A percentile compares a stretch with the other conserved stretches of the same genome.
These are phyloP conservation scores for Wickerhamiella dianesei DNA, from an alignment of 805 yeast genomes.

Conservation along the genomic window DNA sequence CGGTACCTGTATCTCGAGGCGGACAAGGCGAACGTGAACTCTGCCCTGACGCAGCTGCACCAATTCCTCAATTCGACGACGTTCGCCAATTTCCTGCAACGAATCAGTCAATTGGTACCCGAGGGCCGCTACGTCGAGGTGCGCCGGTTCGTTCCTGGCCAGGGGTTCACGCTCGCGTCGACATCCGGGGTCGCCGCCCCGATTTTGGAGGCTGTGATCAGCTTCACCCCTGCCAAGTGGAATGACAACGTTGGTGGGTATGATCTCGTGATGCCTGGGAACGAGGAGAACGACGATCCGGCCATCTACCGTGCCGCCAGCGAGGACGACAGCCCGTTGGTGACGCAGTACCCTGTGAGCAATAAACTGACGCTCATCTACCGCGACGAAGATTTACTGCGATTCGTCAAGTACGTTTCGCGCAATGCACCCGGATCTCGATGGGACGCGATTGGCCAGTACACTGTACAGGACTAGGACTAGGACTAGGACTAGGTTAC, in stretches of 20 bases:
- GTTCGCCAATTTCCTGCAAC: slow-evolving; percentile 56
- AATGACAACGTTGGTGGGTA: slow-evolving; percentile 79
- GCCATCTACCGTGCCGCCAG: slow-evolving; percentile 58
- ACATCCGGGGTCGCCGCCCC: slow-evolving; percentile 32
- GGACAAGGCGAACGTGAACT: slow-evolving; percentile 21
- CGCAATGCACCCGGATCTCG: slow-evolving; percentile 77
- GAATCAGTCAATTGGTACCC: slow-evolving; percentile 46
- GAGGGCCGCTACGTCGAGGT: slow-evolving; percentile 55
- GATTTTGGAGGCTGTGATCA: slow-evolving; percentile 64
- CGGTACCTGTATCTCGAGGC: slow-evolving; percentile 66
- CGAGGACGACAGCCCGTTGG: slow-evolving; percentile 62
- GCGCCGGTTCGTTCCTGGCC: slow-evolving; percentile 89
- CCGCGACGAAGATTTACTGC: slow-evolving; percentile 74
- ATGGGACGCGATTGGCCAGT: slow-evolving; percentile 77
- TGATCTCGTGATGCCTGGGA: slow-evolving; percentile 63
- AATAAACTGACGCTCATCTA: slow-evolving; percentile 64
- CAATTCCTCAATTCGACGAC: slow-evolving; percentile 47
- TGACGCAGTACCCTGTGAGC: slow-evolving; percentile 73
- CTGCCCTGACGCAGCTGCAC: slow-evolving; percentile 28
- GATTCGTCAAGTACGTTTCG: slow-evolving; percentile 86
- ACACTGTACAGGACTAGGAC: slow-evolving; percentile 49
- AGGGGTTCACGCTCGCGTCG: slow-evolving; percentile 85
- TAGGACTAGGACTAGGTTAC: too few relatives aligned
- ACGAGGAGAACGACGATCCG: slow-evolving; percentile 53
- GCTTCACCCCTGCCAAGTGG: slow-evolving; percentile 83